Evolutionary conservation across 2,329 filamentous ascomycete species (phyloP).

Genomic region (Penicillium sp.): DNA sequence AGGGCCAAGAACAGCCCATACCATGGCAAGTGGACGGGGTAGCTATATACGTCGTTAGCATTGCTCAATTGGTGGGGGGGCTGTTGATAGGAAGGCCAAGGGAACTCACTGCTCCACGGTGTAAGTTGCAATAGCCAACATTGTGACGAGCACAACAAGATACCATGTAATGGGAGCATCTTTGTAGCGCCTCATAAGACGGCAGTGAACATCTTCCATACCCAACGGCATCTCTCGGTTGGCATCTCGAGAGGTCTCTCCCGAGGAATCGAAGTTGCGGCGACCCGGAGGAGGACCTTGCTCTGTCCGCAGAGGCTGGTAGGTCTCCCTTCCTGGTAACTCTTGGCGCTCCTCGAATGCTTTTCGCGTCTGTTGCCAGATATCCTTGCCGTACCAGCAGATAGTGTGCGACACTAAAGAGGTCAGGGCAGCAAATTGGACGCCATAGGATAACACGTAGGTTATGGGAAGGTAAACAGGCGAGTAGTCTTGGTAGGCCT

Average conservation of each 20-base stretch:
- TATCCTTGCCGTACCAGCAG: slow-evolving; percentile 84
- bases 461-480: slow-evolving; percentile 85
- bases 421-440: slow-evolving; percentile 82
- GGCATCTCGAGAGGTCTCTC: slow-evolving; percentile 29
- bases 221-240: slow-evolving; percentile 56
- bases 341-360: slow-evolving; percentile 67
- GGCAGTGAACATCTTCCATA: slow-evolving; percentile 80
- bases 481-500: slow-evolving; percentile 79
- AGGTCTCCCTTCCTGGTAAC: slow-evolving; percentile 53
- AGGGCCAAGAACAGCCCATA: slow-evolving; percentile 82
- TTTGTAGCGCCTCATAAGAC: slow-evolving; percentile 80
- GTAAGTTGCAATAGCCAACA: slow-evolving; percentile 80
- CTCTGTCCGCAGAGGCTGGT: slow-evolving; percentile 54
- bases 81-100: slow-evolving; percentile 13
- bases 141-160: slow-evolving; percentile 71
- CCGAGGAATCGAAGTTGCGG: slow-evolving; percentile 15
- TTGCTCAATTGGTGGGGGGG: too few relatives aligned
- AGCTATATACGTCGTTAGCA: too few relatives aligned
- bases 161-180: slow-evolving; percentile 86
- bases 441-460: slow-evolving; percentile 82
- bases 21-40: slow-evolving; percentile 82
- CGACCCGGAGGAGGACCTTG: slow-evolving; percentile 6
- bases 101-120: slow-evolving; percentile 76
- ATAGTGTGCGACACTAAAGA: slow-evolving; percentile 79
- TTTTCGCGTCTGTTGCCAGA: slow-evolving; percentile 74